These are phyloP conservation scores for Botrytis elliptica DNA, from an alignment of 2,329 filamentous ascomycete genomes.

Conservation along the genomic window DNA sequence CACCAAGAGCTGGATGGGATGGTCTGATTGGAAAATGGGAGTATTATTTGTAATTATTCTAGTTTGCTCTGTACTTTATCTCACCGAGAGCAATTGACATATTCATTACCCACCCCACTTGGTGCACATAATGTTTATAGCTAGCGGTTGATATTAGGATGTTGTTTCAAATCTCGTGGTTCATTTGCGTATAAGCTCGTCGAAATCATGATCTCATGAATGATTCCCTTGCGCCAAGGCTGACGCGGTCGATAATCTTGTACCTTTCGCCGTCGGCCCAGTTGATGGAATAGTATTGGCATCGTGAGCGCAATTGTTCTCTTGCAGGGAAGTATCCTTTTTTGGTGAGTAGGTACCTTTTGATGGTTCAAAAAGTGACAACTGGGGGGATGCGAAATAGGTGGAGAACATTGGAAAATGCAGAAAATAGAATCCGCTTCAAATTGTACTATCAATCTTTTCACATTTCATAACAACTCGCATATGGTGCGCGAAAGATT, in stretches of 20 bases:
- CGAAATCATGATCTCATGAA: neutral
- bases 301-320: neutral
- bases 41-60: neutral
- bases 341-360: neutral
- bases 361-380: neutral
- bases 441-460: neutral
- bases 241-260: neutral
- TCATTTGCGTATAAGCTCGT: neutral
- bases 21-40: neutral
- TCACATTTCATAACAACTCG: neutral
- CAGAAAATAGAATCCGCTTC: neutral
- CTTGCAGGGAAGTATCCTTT: neutral
- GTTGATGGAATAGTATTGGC: neutral
- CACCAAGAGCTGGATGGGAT: conserved; percentile 10
- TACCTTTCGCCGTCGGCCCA: neutral
- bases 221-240: neutral
- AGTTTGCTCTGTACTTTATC: neutral
- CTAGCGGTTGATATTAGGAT: neutral
- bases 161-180: too few relatives aligned
- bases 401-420: neutral
- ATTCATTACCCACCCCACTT: neutral
- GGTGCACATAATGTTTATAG: neutral
- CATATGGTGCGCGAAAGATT: neutral
- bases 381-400: neutral
- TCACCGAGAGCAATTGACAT: neutral